A percentile compares a stretch with the other conserved stretches of the same genome.
Evolutionary conservation across 2,329 filamentous ascomycete species (phyloP).

Genomic region (Tolypocladium paradoxum): DNA sequence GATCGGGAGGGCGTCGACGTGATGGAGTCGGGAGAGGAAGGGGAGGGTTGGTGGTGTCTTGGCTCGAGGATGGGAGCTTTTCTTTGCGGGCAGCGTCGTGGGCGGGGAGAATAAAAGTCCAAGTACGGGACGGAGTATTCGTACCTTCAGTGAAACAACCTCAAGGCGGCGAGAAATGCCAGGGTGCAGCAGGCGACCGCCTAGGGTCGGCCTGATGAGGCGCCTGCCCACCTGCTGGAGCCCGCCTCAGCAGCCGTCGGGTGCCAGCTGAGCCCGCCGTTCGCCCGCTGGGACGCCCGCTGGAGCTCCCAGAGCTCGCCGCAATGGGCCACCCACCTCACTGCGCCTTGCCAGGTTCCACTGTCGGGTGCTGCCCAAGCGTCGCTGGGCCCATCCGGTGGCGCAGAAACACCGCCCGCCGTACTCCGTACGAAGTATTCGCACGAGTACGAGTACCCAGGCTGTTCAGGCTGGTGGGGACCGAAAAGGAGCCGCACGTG

Average conservation of each 20-base stretch:
- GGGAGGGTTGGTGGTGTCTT: constrained; percentile 5
- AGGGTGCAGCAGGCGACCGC: not conserved
- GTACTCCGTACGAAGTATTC: no score
- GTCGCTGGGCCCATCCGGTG: not conserved
- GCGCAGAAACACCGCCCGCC: no score
- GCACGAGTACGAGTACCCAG: no score
- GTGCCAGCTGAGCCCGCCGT: no score
- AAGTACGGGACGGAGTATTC: no score
- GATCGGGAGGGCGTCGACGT: constrained; percentile 7
- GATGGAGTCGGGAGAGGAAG: not conserved
- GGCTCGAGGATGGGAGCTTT: constrained; percentile 7
- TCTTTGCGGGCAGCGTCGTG: no score
- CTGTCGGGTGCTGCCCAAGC: not conserved
- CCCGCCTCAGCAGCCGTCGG: not conserved
- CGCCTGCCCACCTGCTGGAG: not conserved
- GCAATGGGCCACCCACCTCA: not conserved
- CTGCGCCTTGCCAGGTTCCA: not conserved
- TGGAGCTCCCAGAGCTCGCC: not conserved
- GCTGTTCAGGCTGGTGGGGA: not conserved
- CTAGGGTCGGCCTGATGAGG: not conserved
- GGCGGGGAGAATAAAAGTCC: not conserved
- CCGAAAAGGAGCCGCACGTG: not conserved
- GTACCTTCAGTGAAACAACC: not conserved
- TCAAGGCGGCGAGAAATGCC: not conserved
- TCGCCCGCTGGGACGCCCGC: not conserved